Evolutionary conservation across 1,284 basidiomycete genomes (phyloP).

Genomic region (Exobasidium rhododendri): DNA sequence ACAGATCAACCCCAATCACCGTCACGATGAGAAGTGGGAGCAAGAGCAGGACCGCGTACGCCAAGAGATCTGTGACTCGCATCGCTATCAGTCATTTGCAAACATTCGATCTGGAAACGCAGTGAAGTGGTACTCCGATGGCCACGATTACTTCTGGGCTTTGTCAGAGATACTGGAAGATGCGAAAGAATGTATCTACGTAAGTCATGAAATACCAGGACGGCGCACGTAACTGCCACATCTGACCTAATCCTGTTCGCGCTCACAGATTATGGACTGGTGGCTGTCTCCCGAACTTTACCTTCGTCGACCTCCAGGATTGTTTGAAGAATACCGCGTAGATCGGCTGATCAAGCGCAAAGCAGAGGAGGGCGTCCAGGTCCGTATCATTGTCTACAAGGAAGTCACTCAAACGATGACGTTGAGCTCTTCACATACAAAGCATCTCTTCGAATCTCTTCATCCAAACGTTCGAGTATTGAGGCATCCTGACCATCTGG

Average conservation of each 20-base stretch:
- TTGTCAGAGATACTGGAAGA: constrained; percentile 54
- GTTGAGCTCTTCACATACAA: constrained; percentile 25
- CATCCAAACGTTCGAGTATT: constrained; percentile 81
- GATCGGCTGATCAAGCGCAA: constrained; percentile 79
- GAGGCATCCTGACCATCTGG: constrained; percentile 56
- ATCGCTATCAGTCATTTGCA: constrained; percentile 83
- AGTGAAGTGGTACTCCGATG: constrained; percentile 71
- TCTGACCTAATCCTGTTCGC: too few species aligned
- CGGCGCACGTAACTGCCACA: too few species aligned
- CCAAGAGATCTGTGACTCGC: constrained; percentile 69
- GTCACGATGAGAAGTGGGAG: constrained; percentile 70
- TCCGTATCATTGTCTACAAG: constrained; percentile 70
- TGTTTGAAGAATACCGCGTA: constrained; percentile 77
- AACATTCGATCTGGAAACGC: constrained; percentile 66
- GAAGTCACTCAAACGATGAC: constrained; percentile 77
- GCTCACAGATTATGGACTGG: constrained; percentile 34
- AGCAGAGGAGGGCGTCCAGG: constrained; percentile 81
- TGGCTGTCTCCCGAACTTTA: constrained; percentile 84
- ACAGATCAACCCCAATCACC: constrained; percentile 58
- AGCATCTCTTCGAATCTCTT: constrained; percentile 73
- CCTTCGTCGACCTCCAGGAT: constrained; percentile 79
- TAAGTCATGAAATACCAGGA: too few species aligned
- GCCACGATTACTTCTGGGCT: constrained; percentile 80
- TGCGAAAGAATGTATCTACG: constrained; percentile 21
- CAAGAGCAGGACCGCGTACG: constrained; percentile 66